These are phyloP conservation scores for Phaeosphaeria sp. DNA, from an alignment of 2,329 filamentous ascomycete species.

Conservation along the genomic window DNA sequence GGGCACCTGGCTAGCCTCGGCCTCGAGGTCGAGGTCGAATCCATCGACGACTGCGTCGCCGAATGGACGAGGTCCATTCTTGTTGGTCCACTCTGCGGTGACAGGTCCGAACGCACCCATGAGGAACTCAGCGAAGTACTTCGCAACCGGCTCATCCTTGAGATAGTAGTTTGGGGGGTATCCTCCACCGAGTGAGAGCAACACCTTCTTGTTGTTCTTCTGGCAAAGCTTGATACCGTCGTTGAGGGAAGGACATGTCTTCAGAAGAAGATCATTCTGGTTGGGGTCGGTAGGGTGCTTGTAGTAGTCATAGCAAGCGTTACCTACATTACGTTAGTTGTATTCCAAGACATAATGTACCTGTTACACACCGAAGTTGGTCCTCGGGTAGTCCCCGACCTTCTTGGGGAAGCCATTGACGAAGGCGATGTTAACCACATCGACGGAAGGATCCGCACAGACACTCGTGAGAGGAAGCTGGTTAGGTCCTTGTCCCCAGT, in stretches of 20 bases:
- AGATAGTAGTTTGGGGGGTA: constrained; percentile 53
- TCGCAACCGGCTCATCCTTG: constrained; percentile 47
- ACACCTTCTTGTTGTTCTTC: constrained; percentile 44
- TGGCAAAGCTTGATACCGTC: constrained; percentile 41
- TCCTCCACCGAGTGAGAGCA: constrained; percentile 58
- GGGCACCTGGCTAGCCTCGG: constrained; percentile 23
- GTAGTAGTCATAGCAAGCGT: constrained; percentile 55
- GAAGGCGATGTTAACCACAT: constrained; percentile 65
- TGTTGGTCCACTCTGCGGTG: constrained; percentile 33
- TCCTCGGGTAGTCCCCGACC: constrained; percentile 56
- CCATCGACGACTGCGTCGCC: constrained; percentile 57
- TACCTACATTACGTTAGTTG: constrained; percentile 22
- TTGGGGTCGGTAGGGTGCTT: constrained; percentile 44
- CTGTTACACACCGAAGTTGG: constrained; percentile 59
- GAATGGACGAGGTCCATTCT: constrained; percentile 54
- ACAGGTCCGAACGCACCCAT: constrained; percentile 59
- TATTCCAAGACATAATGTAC: background rate
- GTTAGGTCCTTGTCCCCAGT: constrained; percentile 62
- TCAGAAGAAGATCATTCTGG: constrained; percentile 50
- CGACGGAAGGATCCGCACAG: constrained; percentile 59
- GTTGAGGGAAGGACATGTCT: constrained; percentile 53
- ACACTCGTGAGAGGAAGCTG: constrained; percentile 59
- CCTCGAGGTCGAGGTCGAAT: constrained; percentile 60
- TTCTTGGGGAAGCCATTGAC: constrained; percentile 62
- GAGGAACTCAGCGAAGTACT: constrained; percentile 58